phyloP scores from a whole-genome alignment of 768 basidiomycete species.

The Pisolithus marmoratus region DNA sequence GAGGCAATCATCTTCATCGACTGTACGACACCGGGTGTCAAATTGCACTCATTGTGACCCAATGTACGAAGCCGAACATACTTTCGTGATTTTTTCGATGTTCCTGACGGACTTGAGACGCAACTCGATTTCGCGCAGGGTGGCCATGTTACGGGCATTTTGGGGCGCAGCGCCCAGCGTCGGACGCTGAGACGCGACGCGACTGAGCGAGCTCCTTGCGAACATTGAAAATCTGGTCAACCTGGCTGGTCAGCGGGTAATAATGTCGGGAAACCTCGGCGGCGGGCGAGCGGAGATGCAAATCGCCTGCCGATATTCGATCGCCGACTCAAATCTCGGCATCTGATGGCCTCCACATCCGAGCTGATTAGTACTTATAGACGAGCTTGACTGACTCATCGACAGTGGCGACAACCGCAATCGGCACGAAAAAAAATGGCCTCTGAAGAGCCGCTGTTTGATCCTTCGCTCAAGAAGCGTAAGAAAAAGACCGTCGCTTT shows the following conservation, averaged over 20 bases:
- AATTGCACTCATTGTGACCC: neutral
- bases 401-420: slow-evolving; percentile 11
- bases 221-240: slow-evolving; percentile 35
- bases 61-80: slow-evolving; percentile 29
- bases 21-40: slow-evolving; percentile 32
- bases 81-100: slow-evolving; percentile 99
- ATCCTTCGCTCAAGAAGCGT: slow-evolving; percentile 78
- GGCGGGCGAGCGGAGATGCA: slow-evolving; percentile 27
- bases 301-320: slow-evolving; percentile 14
- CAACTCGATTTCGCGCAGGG: slow-evolving; percentile 94
- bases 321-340: slow-evolving; percentile 25
- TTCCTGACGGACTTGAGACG: slow-evolving; percentile 94
- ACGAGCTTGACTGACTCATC: slow-evolving; percentile 9
- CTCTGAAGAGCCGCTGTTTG: slow-evolving; percentile 73
- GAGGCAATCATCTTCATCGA: slow-evolving; percentile 99
- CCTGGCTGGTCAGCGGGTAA: slow-evolving; percentile 7
- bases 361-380: neutral
- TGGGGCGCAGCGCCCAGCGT: slow-evolving; percentile 36
- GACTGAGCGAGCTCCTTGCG: slow-evolving; percentile 43
- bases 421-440: slow-evolving; percentile 33
- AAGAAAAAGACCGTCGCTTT: slow-evolving; percentile 88
- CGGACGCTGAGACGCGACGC: slow-evolving; percentile 36
- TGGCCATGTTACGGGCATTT: slow-evolving; percentile 86
- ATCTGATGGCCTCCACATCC: slow-evolving; percentile 5
- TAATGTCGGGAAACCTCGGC: slow-evolving; percentile 32